A percentile compares a stretch with the other conserved stretches of the same genome.
phyloP scores from a whole-genome alignment of 306 rosid genomes.

The Cicer bijugum region DNA sequence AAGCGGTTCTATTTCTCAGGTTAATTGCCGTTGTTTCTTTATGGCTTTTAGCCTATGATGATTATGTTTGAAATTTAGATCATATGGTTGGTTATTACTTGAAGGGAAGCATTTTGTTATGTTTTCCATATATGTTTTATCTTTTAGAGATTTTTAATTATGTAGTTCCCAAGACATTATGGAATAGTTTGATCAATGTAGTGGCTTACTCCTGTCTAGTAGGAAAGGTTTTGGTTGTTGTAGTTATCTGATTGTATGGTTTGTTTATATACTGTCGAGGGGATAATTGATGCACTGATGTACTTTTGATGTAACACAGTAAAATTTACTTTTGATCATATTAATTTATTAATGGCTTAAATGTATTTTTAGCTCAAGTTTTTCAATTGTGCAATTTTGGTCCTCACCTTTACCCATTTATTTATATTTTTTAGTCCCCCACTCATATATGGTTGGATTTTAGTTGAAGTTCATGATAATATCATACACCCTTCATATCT shows the following conservation, averaged over 20 bases:
- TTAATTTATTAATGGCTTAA: not conserved
- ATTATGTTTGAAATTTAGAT: constrained; percentile 12
- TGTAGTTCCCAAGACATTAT: not conserved
- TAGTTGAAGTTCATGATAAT: no score
- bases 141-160: not conserved
- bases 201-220: not conserved
- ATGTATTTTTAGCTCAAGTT: no score
- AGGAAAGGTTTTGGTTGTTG: constrained; percentile 4
- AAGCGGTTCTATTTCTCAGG: constrained; percentile 29
- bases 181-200: constrained; percentile 2
- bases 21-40: constrained; percentile 11
- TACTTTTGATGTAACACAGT: constrained; percentile 13
- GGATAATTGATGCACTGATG: constrained; percentile 11
- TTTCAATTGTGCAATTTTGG: no score
- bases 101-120: constrained; percentile 19
- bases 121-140: not conserved
- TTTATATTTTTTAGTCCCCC: no score
- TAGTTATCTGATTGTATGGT: not conserved
- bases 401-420: no score
- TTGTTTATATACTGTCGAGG: not conserved
- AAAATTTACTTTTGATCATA: not conserved
- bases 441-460: no score
- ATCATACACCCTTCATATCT: no score
- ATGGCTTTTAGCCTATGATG: constrained; percentile 24
- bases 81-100: constrained; percentile 20